phyloP scores from a whole-genome alignment of 2,329 filamentous ascomycete genomes.

The Ceratocystis destructans region DNA sequence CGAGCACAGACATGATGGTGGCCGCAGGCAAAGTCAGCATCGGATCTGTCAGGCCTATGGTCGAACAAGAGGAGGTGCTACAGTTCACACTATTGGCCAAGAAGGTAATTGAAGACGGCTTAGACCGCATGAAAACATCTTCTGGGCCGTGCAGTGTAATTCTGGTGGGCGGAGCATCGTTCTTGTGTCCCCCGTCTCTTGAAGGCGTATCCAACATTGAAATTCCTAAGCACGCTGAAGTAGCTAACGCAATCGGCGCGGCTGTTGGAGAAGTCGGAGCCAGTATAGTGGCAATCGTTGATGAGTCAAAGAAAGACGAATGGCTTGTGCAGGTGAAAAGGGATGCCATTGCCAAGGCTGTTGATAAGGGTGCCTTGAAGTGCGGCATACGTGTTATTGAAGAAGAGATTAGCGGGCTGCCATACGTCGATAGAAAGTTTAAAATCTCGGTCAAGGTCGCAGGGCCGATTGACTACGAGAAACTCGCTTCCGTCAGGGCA shows the following conservation, averaged over 20 bases:
- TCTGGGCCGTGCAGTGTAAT: slow-evolving; percentile 21
- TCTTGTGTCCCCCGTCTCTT: slow-evolving; percentile 20
- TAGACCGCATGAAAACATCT: slow-evolving; percentile 22
- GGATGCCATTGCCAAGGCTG: slow-evolving; percentile 20
- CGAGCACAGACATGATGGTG: slow-evolving; percentile 23
- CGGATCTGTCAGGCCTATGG: slow-evolving; percentile 19
- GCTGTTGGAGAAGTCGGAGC: slow-evolving; percentile 22
- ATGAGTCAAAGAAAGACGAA: slow-evolving; percentile 19
- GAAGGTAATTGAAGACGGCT: slow-evolving; percentile 21
- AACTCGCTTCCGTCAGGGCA: slow-evolving; percentile 18
- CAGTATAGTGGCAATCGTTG: slow-evolving; percentile 20
- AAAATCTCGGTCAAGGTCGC: slow-evolving; percentile 22
- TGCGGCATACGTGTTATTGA: slow-evolving; percentile 20
- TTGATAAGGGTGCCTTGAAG: slow-evolving; percentile 20
- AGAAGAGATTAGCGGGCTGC: slow-evolving; percentile 21
- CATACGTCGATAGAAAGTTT: slow-evolving; percentile 22
- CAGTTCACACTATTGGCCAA: slow-evolving; percentile 18
- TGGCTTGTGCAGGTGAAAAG: slow-evolving; percentile 20
- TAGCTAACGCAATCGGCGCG: slow-evolving; percentile 23
- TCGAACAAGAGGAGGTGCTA: slow-evolving; percentile 21
- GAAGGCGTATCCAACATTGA: slow-evolving; percentile 21
- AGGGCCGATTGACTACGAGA: slow-evolving; percentile 20
- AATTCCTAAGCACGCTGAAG: slow-evolving; percentile 20
- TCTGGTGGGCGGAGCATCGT: slow-evolving; percentile 22
- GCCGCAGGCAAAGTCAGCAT: slow-evolving; percentile 22